phyloP scores from a whole-genome alignment of 1,284 basidiomycete genomes.

The Cutaneotrichosporon sp. region DNA sequence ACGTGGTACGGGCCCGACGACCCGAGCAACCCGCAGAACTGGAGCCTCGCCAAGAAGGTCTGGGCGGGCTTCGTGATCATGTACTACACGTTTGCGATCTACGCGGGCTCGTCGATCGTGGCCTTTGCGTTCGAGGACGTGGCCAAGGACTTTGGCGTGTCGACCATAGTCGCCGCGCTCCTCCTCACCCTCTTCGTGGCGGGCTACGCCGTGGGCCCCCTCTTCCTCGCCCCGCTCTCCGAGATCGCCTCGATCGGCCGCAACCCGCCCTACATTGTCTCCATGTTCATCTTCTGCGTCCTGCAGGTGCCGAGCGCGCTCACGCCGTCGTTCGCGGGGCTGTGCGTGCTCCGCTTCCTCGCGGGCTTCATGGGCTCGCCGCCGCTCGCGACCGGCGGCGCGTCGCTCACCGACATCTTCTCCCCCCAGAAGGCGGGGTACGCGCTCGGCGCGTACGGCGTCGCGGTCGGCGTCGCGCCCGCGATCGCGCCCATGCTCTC shows the following conservation, averaged over 20 bases:
- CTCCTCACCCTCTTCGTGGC: constrained; percentile 55
- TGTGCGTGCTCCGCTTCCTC: constrained; percentile 46
- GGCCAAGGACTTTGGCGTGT: constrained; percentile 13
- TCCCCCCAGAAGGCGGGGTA: constrained; percentile 62
- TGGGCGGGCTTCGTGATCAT: constrained; percentile 68
- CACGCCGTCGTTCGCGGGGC: constrained; percentile 42
- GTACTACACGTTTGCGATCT: constrained; percentile 37
- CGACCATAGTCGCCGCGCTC: constrained; percentile 18
- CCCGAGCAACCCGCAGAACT: constrained; percentile 68
- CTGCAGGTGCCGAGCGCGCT: constrained; percentile 48
- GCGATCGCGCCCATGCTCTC: constrained; percentile 60
- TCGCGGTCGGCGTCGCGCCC: constrained; percentile 32
- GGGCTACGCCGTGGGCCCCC: constrained; percentile 63
- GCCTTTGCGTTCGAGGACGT: constrained; percentile 17
- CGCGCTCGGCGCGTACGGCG: constrained; percentile 67
- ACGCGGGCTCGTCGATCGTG: constrained; percentile 20
- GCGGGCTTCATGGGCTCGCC: constrained; percentile 24
- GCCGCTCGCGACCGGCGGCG: constrained; percentile 57
- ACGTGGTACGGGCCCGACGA: constrained; percentile 67
- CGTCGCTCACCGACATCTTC: constrained; percentile 70
- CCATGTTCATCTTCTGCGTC: constrained; percentile 44
- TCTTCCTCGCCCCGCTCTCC: constrained; percentile 53
- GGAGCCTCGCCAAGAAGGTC: constrained; percentile 65
- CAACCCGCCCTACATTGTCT: constrained; percentile 46
- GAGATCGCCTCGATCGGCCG: constrained; percentile 45